A percentile compares a stretch with the other conserved stretches of the same genome.
phyloP scores from a whole-genome alignment of 2,329 filamentous ascomycete species.

The Arthrocladium fulminans region DNA sequence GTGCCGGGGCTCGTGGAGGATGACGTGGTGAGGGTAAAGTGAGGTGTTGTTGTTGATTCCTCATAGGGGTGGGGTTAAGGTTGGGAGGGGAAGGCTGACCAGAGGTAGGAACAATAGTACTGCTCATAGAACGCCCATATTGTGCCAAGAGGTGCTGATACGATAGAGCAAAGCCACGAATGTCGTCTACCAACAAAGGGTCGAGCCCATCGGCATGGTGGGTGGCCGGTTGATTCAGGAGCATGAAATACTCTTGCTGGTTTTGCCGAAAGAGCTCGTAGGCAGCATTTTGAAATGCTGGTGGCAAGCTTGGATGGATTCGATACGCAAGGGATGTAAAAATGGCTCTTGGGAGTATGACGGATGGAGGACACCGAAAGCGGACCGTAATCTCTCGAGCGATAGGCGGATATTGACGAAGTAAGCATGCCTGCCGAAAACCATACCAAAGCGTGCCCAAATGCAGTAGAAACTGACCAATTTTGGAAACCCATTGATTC shows the following conservation, averaged over 20 bases:
- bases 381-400: slow-evolving; percentile 24
- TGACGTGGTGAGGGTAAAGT: background rate
- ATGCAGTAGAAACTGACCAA: slow-evolving; percentile 38
- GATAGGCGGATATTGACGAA: slow-evolving; percentile 20
- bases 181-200: background rate
- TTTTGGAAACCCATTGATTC: slow-evolving; percentile 24
- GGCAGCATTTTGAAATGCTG: background rate
- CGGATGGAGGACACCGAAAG: slow-evolving; percentile 8
- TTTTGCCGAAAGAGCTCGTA: background rate
- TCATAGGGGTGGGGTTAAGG: background rate
- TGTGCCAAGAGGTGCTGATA: background rate
- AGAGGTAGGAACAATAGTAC: background rate
- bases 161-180: background rate
- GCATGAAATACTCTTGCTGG: slow-evolving; percentile 43
- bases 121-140: background rate
- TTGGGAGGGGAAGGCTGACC: background rate
- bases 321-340: slow-evolving; percentile 29
- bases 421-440: slow-evolving; percentile 2
- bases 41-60: background rate
- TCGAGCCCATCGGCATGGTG: background rate
- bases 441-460: slow-evolving; percentile 37
- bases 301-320: background rate
- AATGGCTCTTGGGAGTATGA: slow-evolving; percentile 10
- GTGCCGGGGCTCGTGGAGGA: background rate
- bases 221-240: slow-evolving; percentile 43